Conservation (phyloP, 768 basidiomycete species). For the Pisolithus sp. region DNA sequence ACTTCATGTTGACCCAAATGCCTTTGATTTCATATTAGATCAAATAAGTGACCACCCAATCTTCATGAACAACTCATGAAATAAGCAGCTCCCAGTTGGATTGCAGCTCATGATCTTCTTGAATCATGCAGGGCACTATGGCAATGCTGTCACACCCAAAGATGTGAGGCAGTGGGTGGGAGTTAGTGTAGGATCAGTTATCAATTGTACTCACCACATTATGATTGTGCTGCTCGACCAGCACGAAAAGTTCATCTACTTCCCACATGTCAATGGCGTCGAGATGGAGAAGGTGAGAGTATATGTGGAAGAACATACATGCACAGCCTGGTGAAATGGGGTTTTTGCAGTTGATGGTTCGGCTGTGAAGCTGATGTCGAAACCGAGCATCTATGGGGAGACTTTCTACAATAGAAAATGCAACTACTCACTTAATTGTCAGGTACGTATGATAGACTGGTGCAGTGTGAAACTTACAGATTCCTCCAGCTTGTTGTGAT, state of each 20-base stretch:
- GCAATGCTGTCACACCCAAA: slow-evolving; percentile 2
- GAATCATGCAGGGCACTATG: slow-evolving; percentile 6
- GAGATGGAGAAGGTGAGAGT: slow-evolving; percentile 21
- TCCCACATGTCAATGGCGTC: neutral
- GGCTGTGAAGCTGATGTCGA: slow-evolving; percentile 4
- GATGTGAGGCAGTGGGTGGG: slow-evolving; percentile 8
- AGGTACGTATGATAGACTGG: slow-evolving; percentile 6
- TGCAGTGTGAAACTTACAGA: neutral
- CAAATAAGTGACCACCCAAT: too few species aligned
- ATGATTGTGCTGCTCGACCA: slow-evolving; percentile 10
- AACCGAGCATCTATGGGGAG: slow-evolving; percentile 6
- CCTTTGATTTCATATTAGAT: too few species aligned
- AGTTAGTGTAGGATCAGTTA: slow-evolving; percentile 3
- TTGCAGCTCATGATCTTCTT: slow-evolving; percentile 18
- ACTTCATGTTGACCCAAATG: too few species aligned
- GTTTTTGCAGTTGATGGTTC: slow-evolving; percentile 37
- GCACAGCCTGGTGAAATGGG: slow-evolving; percentile 29
- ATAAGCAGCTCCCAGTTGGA: slow-evolving; percentile 8
- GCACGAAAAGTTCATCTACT: slow-evolving; percentile 5
- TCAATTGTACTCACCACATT: slow-evolving; percentile 12
- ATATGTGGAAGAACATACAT: slow-evolving; percentile 22
- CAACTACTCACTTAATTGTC: slow-evolving; percentile 5
- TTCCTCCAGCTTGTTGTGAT: slow-evolving; percentile 3
- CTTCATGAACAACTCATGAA: too few species aligned
- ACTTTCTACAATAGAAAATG: slow-evolving; percentile 10